Base-by-base conservation (phyloP, 2,329 filamentous ascomycete species). In the Cytospora chrysosperma region DNA sequence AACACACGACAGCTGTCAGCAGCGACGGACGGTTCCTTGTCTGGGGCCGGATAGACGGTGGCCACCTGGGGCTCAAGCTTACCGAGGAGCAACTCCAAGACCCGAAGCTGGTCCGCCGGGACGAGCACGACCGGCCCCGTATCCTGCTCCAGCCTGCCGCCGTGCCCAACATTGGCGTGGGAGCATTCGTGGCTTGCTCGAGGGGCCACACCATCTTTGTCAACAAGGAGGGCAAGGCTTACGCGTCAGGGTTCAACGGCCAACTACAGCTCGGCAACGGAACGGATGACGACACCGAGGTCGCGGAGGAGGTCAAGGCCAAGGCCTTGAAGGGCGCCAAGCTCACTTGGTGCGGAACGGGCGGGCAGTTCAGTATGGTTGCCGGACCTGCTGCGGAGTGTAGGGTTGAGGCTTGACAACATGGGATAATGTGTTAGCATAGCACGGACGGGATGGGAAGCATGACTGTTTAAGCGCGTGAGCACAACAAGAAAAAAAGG, bases 221-320 rank as follows among this genome's bases (percentile, higher is more conserved):
- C 69, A 83, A 83, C 69, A 79, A 79, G 63, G 57, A 64, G 27
- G 87, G 88, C 64, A 82, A 82, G 67, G 86, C 86, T 6, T 89
- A 84, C 73, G 82, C 82, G 5, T 90, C 88, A 85, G 88, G 88
- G 7, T 90, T 90, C 75, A 85, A 82, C 19, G 83, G 83, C 27
- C 88, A 84, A 65, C 88, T 87, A 70, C 88, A 90, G 74, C 88
- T 86, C 4, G 88, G 88, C 3, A 84, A 85, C 64, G 87, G 85
- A 12, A 84, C 81, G 6, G 81, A 84, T 59, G 85, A 89, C 63
- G 87, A 89, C 68, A 79, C 88, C 27, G 78, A 84, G 60, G 77
- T 83, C 24, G 86, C 88, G 1, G 88, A 84, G 8, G 71, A 84
- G 65, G 85, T 91, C 63, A 84, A 87, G 67, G 88, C 88, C 7